These are phyloP conservation scores for Phycomyces nitens DNA, from an alignment of 192 early-diverging fungal genomes.

Conservation along the genomic window DNA sequence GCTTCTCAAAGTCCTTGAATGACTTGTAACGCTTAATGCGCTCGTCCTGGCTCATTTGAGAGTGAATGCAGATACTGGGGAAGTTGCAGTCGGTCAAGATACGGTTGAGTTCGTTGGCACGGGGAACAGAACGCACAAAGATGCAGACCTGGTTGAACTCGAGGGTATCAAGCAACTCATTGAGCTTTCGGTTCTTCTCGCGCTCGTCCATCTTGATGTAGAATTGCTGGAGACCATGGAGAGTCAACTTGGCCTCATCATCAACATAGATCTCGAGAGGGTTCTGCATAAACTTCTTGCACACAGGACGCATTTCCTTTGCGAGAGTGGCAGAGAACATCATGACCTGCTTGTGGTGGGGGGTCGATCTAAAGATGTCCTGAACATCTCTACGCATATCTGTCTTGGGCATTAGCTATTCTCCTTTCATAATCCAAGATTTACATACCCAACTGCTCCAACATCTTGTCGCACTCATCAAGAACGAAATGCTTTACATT, in stretches of 20 bases:
- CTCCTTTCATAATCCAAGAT: not conserved
- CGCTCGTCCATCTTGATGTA: slow-evolving; percentile 81
- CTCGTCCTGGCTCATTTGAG: slow-evolving; percentile 85
- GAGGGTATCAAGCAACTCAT: slow-evolving; percentile 86
- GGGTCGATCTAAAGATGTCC: slow-evolving; percentile 91
- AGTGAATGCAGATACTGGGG: slow-evolving; percentile 92
- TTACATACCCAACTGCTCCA: slow-evolving; percentile 68
- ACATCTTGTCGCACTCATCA: slow-evolving; percentile 98
- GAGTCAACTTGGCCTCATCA: slow-evolving; percentile 96
- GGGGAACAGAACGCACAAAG: slow-evolving; percentile 87
- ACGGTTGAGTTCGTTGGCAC: slow-evolving; percentile 86
- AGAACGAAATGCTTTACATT: slow-evolving; percentile 97
- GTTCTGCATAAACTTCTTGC: slow-evolving; percentile 98
- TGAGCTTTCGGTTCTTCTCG: slow-evolving; percentile 92
- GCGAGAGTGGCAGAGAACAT: slow-evolving; percentile 96
- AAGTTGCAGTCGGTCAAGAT: slow-evolving; percentile 87
- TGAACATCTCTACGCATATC: slow-evolving; percentile 96
- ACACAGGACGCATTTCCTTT: slow-evolving; percentile 89
- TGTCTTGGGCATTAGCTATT: not conserved
- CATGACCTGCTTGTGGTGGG: slow-evolving; percentile 98
- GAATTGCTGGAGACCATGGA: slow-evolving; percentile 96
- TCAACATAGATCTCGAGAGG: slow-evolving; percentile 97
- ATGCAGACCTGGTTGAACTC: slow-evolving; percentile 99
- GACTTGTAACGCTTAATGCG: slow-evolving; percentile 88
- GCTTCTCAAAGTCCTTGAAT: slow-evolving; percentile 93